Evolutionary conservation across 139 green algal genomes (phyloP).

Genomic region (Penium margaritaceum): DNA sequence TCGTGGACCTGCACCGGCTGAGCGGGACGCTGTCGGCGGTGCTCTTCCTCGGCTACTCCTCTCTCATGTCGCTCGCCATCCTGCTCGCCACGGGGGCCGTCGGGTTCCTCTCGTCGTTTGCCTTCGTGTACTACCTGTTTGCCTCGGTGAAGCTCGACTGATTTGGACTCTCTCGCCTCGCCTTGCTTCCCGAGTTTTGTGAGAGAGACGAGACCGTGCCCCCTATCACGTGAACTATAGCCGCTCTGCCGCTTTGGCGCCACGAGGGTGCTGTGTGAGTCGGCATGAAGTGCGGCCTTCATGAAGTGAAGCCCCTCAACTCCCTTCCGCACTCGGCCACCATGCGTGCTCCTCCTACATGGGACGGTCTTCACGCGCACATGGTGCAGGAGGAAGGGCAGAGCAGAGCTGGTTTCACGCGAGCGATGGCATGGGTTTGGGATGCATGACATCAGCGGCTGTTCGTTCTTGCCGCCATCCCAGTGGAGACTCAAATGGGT

Average conservation of each 20-base stretch:
- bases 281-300: neutral
- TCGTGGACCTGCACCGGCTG: slow-evolving; percentile 34
- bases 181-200: neutral
- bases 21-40: slow-evolving; percentile 12
- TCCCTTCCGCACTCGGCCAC: neutral
- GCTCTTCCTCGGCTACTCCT: slow-evolving; percentile 47
- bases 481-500: too few species aligned
- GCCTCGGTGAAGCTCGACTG: slow-evolving; percentile 49
- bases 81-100: slow-evolving; percentile 47
- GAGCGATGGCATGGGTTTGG: too few species aligned
- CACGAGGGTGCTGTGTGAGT: neutral
- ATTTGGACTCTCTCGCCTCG: neutral
- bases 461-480: too few species aligned
- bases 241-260: neutral
- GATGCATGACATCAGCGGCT: too few species aligned
- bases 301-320: neutral
- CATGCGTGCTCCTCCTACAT: too few species aligned
- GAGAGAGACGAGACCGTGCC: neutral
- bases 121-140: slow-evolving; percentile 48
- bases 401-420: too few species aligned
- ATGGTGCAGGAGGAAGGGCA: too few species aligned
- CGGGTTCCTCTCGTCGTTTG: slow-evolving; percentile 41
- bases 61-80: slow-evolving; percentile 35
- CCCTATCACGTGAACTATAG: neutral
- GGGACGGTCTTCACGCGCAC: too few species aligned